Base-by-base conservation (phyloP, 371 early-diverging fungal genomes). In the Mucor piriformis region DNA sequence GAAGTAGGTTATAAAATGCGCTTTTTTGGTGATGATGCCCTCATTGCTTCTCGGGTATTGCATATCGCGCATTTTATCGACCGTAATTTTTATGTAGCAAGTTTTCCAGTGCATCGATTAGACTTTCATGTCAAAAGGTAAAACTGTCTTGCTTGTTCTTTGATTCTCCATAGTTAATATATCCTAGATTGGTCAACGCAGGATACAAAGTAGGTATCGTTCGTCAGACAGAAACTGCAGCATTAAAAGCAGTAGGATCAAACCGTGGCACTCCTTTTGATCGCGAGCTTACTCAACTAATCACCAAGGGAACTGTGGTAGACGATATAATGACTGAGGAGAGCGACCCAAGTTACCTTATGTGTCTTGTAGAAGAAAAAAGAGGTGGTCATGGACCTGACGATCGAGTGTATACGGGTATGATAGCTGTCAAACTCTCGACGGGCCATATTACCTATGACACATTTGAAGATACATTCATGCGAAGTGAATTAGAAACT, bases 1-100 rank as follows among this genome's bases (percentile, higher is more conserved):
- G 95, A 95, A 69, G 94, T 94, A 0, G 95, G 95, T 13, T 94
- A 95, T 82, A 93, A 92, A 70, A 94, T 74, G 70, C 77, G 89
- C 13, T 92, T 95, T 54, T 95, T 94, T 76, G 93, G 86, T 13
- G 81, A 83, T 16, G 90, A 90, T 69, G 88, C 90, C 2, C 70
- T 78, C 72, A 79, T 85, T 25, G 92, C 89, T 0, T 84, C 92
- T 13, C 76, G 76, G 10, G 79, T 84, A 24, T 84, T 94, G 7
- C 83, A 88, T 40, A 92, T 94, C 62, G 88, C 88, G 27, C 86
- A 90, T 59, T 91, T 88, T 53, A 70, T 76, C 56, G 92, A 91
- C 63, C 87, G 86, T 50, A 87, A 88, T 63, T 90, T 94, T 81
- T 83, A 79, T 63, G 88, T 90, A 20, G 90, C 92, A 1, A 90